Conservation (phyloP, 805 yeast genomes). For the Brettanomyces anomalus region DNA sequence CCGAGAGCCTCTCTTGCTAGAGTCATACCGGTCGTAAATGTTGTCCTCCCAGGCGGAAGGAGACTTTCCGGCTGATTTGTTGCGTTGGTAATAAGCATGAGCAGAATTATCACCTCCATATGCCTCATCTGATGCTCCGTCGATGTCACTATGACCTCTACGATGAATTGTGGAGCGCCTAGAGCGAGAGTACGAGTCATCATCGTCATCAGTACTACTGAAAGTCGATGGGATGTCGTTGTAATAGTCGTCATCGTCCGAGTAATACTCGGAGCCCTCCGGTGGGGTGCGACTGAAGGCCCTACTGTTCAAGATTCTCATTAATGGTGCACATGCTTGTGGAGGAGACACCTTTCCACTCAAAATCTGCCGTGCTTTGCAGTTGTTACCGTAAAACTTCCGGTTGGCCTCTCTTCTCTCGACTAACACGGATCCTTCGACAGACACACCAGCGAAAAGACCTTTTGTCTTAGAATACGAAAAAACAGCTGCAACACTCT, state of each 20-base stretch:
- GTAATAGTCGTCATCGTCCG: slow-evolving; percentile 57
- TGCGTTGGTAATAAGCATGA: slow-evolving; percentile 17
- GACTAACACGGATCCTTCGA: slow-evolving; percentile 93
- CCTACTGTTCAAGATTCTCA: slow-evolving; percentile 77
- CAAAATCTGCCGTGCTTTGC: slow-evolving; percentile 81
- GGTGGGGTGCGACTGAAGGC: slow-evolving; percentile 53
- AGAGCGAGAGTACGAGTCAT: slow-evolving; percentile 16
- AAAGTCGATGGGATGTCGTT: slow-evolving; percentile 69
- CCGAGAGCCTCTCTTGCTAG: slow-evolving; percentile 20
- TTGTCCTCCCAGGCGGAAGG: slow-evolving; percentile 80
- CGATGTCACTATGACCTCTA: not conserved
- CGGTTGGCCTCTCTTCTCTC: slow-evolving; percentile 97
- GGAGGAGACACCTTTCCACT: slow-evolving; percentile 90
- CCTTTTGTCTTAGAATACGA: slow-evolving; percentile 95
- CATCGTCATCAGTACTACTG: slow-evolving; percentile 33
- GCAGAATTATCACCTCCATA: slow-evolving; percentile 35
- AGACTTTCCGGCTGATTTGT: not conserved
- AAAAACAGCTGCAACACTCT: slow-evolving; percentile 82
- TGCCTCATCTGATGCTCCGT: slow-evolving; percentile 7
- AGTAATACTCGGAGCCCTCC: slow-evolving; percentile 35
- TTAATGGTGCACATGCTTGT: slow-evolving; percentile 78
- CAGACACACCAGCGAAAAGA: slow-evolving; percentile 91
- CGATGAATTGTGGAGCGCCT: not conserved
- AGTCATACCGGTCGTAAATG: slow-evolving; percentile 49
- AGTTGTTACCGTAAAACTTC: slow-evolving; percentile 81